These are phyloP conservation scores for Clitopilus hobsonii DNA, from an alignment of 768 basidiomycete species.

Conservation along the genomic window DNA sequence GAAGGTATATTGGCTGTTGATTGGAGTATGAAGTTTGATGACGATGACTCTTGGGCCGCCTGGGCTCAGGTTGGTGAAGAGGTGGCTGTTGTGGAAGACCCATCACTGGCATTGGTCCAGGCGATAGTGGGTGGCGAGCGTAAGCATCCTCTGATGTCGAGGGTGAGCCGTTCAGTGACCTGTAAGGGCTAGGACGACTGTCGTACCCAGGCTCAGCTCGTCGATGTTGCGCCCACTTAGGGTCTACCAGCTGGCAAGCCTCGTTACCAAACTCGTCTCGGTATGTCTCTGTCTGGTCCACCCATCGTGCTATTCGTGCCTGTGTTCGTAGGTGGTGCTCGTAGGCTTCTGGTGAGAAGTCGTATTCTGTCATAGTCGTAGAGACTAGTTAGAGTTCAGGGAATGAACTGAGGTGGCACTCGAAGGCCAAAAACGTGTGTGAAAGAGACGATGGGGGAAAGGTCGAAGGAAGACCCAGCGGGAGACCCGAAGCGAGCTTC, in stretches of 20 bases:
- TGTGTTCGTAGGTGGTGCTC: slow-evolving; percentile 37
- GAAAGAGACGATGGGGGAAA: neutral
- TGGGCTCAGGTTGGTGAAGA: neutral
- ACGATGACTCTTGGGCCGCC: neutral
- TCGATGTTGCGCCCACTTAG: neutral
- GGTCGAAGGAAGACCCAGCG: neutral
- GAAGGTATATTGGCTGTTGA: neutral
- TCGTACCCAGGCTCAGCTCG: neutral
- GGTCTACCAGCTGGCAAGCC: neutral
- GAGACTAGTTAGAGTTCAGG: neutral
- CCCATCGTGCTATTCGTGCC: slow-evolving; percentile 37
- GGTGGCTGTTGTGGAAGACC: neutral
- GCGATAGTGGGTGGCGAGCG: neutral
- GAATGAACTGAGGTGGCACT: neutral
- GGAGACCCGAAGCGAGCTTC: neutral
- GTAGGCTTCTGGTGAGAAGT: slow-evolving; percentile 44
- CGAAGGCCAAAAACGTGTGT: neutral
- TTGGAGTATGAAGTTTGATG: neutral
- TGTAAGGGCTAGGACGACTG: neutral
- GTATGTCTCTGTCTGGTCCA: slow-evolving; percentile 25
- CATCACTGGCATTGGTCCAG: neutral
- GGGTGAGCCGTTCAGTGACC: neutral
- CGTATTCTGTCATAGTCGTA: slow-evolving; percentile 45
- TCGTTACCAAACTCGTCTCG: slow-evolving; percentile 7
- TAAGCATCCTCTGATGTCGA: neutral